These are phyloP conservation scores for Jatropha curcas DNA, from an alignment of 345 rosid genomes.

Conservation along the genomic window DNA sequence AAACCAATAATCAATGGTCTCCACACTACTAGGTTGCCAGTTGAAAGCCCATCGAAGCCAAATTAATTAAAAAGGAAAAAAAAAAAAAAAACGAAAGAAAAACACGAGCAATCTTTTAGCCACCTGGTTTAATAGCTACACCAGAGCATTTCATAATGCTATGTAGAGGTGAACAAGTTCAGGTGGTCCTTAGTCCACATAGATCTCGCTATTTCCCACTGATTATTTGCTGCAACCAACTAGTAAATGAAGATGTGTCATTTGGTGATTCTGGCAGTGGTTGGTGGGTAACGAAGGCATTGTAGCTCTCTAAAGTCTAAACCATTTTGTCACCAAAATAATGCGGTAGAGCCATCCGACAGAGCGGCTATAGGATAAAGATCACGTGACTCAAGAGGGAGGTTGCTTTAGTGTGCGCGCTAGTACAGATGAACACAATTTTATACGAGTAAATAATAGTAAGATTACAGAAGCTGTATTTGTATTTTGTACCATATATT, in stretches of 20 bases:
- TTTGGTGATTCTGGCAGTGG: background rate
- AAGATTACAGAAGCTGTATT: no score
- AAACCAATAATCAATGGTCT: background rate
- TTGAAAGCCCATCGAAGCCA: no score
- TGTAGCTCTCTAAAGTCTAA: background rate
- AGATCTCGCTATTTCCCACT: background rate
- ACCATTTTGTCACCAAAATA: background rate
- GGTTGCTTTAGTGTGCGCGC: background rate
- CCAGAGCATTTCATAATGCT: conserved; percentile 26
- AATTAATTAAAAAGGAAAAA: background rate
- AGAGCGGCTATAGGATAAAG: conserved; percentile 11
- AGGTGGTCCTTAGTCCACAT: background rate
- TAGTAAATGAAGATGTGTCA: background rate
- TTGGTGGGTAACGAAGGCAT: background rate
- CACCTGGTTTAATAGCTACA: conserved; percentile 23
- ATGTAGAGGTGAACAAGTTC: conserved; percentile 10
- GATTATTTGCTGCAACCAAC: conserved; percentile 7
- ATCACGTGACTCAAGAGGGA: conserved; percentile 10
- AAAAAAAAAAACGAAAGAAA: conserved; percentile 12
- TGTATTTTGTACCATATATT: no score
- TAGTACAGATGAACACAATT: background rate
- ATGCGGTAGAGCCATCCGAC: conserved; percentile 9
- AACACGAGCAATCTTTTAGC: background rate
- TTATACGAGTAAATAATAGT: no score
- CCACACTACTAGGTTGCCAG: no score